Conservation (phyloP, 73 alveolate genomes). For the Paramecium sonneborni region DNA sequence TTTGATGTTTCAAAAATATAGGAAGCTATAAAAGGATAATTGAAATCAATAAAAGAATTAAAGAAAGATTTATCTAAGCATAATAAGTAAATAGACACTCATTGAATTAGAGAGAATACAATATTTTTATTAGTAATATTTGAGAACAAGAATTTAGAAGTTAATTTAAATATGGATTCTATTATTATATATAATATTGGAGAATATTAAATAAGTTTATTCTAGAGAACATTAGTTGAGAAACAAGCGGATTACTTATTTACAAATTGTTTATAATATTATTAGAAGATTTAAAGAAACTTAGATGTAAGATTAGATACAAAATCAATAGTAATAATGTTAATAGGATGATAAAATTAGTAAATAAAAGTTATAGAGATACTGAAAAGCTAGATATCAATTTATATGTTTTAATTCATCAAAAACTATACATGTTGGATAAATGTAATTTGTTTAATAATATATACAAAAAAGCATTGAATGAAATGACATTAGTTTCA, state of each 20-base stretch:
- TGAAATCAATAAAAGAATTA: neutral
- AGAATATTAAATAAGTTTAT: neutral
- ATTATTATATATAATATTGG: constrained; percentile 1
- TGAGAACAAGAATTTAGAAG: neutral
- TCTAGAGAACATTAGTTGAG: neutral
- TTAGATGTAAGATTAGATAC: neutral
- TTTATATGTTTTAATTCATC: neutral
- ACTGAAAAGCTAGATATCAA: neutral
- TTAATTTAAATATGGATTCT: neutral
- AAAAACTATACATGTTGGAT: neutral
- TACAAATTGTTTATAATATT: neutral
- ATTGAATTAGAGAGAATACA: constrained; percentile 18
- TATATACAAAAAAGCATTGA: neutral
- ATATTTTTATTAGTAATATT: constrained; percentile 9
- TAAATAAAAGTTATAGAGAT: neutral
- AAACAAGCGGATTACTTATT: neutral
- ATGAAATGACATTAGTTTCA: neutral
- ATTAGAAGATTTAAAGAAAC: neutral
- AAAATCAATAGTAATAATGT: neutral
- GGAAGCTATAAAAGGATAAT: neutral
- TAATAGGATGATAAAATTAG: neutral
- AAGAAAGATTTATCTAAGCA: neutral
- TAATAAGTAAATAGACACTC: neutral
- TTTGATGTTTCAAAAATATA: neutral
- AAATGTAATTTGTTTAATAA: neutral